Conservation (phyloP, 306 rosid species). For the Luffa aegyptiaca region DNA sequence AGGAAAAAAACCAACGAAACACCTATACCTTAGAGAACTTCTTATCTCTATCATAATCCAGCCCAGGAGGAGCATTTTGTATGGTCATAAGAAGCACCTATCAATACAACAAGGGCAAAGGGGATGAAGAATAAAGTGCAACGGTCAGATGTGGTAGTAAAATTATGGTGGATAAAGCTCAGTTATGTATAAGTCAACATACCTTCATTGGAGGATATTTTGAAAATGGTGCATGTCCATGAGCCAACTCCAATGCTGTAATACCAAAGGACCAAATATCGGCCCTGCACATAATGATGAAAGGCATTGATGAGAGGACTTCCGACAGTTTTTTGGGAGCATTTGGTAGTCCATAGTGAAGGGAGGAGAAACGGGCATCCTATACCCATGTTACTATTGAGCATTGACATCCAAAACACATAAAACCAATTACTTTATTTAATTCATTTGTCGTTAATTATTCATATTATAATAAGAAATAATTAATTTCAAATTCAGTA, state of each 20-base stretch:
- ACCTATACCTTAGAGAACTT: constrained; percentile 92
- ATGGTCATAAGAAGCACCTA: constrained; percentile 98
- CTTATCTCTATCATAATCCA: constrained; percentile 95
- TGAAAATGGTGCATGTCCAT: constrained; percentile 52
- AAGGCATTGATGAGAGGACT: not conserved
- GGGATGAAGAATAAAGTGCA: not conserved
- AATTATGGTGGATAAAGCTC: not conserved
- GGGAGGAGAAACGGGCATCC: not conserved
- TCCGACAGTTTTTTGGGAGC: not conserved
- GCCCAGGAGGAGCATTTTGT: constrained; percentile 99
- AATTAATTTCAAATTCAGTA: not conserved
- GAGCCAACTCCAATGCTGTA: constrained; percentile 52
- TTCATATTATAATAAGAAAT: not conserved
- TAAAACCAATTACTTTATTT: not conserved
- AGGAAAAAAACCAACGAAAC: constrained; percentile 27
- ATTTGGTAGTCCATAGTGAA: not conserved
- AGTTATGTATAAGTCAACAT: not conserved
- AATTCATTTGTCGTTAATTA: not conserved
- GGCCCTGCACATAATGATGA: constrained; percentile 30
- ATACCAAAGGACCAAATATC: constrained; percentile 65
- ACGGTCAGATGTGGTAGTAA: not conserved
- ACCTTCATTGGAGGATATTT: constrained; percentile 56
- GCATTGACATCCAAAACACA: not conserved
- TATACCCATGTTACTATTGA: not conserved
- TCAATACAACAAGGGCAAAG: constrained; percentile 4